phyloP scores from a whole-genome alignment of 352 stramenopile genomes.

The Pythium oligandrum region DNA sequence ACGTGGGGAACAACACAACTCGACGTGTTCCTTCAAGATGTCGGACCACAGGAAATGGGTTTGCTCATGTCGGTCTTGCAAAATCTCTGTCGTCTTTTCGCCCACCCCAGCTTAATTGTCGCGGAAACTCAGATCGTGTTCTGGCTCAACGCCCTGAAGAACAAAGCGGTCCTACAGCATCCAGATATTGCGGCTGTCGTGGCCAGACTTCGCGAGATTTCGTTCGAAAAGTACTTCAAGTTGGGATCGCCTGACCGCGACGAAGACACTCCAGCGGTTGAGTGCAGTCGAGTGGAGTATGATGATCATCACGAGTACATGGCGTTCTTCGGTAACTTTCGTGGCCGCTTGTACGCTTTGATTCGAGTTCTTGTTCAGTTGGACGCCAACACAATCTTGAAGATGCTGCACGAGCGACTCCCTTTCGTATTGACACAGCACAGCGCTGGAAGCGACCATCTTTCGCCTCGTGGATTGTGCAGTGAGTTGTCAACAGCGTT shows the following conservation, averaged over 20 bases:
- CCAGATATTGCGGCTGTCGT: constrained; percentile 6
- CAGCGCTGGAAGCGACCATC: constrained; percentile 36
- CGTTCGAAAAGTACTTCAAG: constrained; percentile 82
- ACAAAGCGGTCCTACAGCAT: constrained; percentile 39
- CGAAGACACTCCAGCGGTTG: constrained; percentile 27
- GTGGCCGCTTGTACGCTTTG: constrained; percentile 67
- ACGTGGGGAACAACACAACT: constrained; percentile 66
- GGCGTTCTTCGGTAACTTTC: constrained; percentile 76
- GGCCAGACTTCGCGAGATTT: constrained; percentile 44
- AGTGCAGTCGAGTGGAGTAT: constrained; percentile 58
- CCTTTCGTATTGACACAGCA: constrained; percentile 53
- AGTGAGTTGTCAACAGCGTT: constrained; percentile 61
- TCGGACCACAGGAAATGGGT: constrained; percentile 35
- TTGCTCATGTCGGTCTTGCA: constrained; percentile 40
- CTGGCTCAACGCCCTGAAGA: constrained; percentile 71
- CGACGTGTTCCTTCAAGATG: constrained; percentile 45
- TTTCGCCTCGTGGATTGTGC: constrained; percentile 42
- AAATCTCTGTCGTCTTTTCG: constrained; percentile 51
- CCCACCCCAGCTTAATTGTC: constrained; percentile 61
- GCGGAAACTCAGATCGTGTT: constrained; percentile 70
- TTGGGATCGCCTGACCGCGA: constrained; percentile 61
- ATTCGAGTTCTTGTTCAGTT: constrained; percentile 65
- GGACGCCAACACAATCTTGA: constrained; percentile 37
- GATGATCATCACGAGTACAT: constrained; percentile 71
- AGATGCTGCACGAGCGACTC: constrained; percentile 55